Evolutionary conservation across 2,329 filamentous ascomycete genomes (phyloP), one percentile per base, ranked within the genome.

Genomic region (Herpomyces periplanetae): DNA sequence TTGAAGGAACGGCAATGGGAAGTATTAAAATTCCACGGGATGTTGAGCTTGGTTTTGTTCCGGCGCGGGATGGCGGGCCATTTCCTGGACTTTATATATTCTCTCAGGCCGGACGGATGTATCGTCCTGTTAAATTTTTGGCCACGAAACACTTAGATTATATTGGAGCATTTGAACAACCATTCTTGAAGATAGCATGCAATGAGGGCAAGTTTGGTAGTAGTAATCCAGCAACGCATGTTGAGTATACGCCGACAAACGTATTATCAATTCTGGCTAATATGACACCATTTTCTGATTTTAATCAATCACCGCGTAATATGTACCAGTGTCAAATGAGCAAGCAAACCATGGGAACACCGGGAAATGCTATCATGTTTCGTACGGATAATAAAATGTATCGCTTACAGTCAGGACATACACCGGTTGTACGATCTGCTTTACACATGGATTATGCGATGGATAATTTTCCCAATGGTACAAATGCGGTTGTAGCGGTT

Each of bases 261-360:
- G 91, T 96, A 27, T 54, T 96, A 11, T 91, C 75, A 4, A 91
- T 96, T 27, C 51, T 96, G 19, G 80, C 80, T 31, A 91, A 91
- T 41, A 85, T 88, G 62, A 96, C 80, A 0, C 80, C 80, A 3
- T 96, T 96, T 42, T 88, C 75, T 17, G 69, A 96, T 36, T 87
- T 87, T 43, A 96, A 96, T 41, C 80, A 96, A 39, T 88, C 73
- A 7, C 80, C 80, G 2, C 52, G 80, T 51, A 96, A 96, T 42
- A 91, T 91, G 75, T 96, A 91, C 37, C 68, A 85, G 36, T 88
- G 73, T 43, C 80, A 91, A 47, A 91, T 91, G 80, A 71, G 69
- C 43, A 96, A 96, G 38, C 80, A 96, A 44, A 73, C 75, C 1
- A 96, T 96, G 80, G 80, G 80, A 38, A 91, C 80, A 10, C 71